Percentiles rank a stretch among this genome's conserved stretches.
Evolutionary conservation across 2,329 filamentous ascomycete species (phyloP).

Genomic region (Penicillium sp.): DNA sequence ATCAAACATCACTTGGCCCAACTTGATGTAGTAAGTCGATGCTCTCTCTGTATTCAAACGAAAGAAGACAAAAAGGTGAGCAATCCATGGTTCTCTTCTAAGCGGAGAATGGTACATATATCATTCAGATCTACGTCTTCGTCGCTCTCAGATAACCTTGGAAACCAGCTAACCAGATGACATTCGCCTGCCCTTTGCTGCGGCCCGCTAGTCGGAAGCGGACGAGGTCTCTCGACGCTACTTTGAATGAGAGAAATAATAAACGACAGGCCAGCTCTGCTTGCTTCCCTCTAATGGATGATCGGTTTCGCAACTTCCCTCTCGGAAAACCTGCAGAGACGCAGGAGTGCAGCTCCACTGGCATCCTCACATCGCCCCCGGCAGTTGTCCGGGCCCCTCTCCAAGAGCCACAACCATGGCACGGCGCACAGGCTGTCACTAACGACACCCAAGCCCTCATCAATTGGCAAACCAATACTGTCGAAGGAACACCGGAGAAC

Average conservation of each 20-base stretch:
- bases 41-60: too few relatives aligned
- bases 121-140: too few relatives aligned
- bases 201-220: too few relatives aligned
- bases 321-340: constrained; percentile 20
- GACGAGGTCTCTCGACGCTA: background rate
- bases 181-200: too few relatives aligned
- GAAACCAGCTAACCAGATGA: too few relatives aligned
- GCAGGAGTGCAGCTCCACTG: constrained; percentile 17
- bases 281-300: background rate
- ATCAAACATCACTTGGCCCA: too few relatives aligned
- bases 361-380: constrained; percentile 20
- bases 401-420: background rate
- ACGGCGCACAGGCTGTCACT: constrained; percentile 1
- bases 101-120: too few relatives aligned
- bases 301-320: constrained; percentile 21
- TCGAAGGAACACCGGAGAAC: background rate
- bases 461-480: background rate
- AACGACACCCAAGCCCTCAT: constrained; percentile 5
- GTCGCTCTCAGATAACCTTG: too few relatives aligned
- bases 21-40: too few relatives aligned
- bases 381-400: constrained; percentile 22
- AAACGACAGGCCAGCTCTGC: background rate
- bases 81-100: too few relatives aligned
- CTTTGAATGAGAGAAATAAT: background rate
- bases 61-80: too few relatives aligned